These are phyloP conservation scores for Cryptococcus sp. DNA, from an alignment of 1,284 basidiomycete species.

Conservation along the genomic window DNA sequence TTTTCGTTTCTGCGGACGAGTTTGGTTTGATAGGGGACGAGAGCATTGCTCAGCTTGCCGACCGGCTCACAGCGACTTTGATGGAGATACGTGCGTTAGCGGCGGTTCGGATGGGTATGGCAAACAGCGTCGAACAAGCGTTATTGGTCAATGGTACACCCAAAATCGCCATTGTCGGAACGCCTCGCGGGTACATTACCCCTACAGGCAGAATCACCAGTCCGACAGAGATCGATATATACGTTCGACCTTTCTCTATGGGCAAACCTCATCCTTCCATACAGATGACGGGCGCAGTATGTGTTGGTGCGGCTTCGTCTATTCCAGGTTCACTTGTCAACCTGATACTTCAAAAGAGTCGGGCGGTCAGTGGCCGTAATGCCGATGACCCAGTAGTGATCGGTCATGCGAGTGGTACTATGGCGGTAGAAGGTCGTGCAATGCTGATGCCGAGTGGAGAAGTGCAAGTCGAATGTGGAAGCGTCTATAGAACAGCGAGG, in stretches of 20 bases:
- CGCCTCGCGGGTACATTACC: slow-evolving; percentile 38
- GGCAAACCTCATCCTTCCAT: slow-evolving; percentile 70
- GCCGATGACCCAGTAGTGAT: too few relatives aligned
- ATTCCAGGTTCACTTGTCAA: slow-evolving; percentile 61
- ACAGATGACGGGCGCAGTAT: slow-evolving; percentile 71
- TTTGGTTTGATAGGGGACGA: too few relatives aligned
- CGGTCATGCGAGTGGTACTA: slow-evolving; percentile 53
- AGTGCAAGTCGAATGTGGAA: slow-evolving; percentile 58
- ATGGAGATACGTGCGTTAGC: slow-evolving; percentile 64
- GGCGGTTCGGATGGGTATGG: slow-evolving; percentile 65
- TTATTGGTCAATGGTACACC: slow-evolving; percentile 56
- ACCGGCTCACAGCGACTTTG: slow-evolving; percentile 52
- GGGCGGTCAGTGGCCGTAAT: slow-evolving; percentile 63
- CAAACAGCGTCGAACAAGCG: slow-evolving; percentile 60
- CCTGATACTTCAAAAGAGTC: slow-evolving; percentile 44
- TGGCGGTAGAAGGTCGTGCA: slow-evolving; percentile 65
- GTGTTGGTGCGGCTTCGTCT: slow-evolving; percentile 65
- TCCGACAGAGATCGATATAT: slow-evolving; percentile 57
- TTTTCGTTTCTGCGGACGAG: too few relatives aligned
- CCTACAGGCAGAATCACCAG: slow-evolving; percentile 30
- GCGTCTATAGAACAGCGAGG: slow-evolving; percentile 66
- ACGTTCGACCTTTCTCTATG: slow-evolving; percentile 68
- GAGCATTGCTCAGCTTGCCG: too few relatives aligned
- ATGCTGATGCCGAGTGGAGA: slow-evolving; percentile 46
- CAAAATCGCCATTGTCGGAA: slow-evolving; percentile 65